A percentile compares a stretch with the other conserved stretches of the same genome.
Conservation (phyloP, 352 stramenopile genomes). For the Pythium myriotylum region DNA sequence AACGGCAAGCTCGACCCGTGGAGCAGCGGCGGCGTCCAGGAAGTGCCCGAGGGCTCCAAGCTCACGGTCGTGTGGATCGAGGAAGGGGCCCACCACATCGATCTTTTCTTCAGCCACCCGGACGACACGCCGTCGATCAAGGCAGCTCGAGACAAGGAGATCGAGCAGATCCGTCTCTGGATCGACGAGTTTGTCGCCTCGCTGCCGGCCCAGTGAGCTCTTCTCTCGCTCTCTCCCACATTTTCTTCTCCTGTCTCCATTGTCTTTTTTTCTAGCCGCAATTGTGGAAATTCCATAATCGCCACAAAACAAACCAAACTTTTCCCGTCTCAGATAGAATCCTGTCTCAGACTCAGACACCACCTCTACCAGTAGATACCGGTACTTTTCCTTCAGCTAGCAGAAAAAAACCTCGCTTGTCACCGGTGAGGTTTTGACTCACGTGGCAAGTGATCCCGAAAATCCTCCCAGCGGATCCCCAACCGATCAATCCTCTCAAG, state of each 20-base stretch:
- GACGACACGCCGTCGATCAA: slow-evolving; percentile 84
- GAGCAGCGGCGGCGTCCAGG: slow-evolving; percentile 86
- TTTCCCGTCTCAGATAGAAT: not conserved
- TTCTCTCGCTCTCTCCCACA: not conserved
- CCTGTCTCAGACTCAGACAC: slow-evolving; percentile 7
- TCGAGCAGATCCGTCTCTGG: slow-evolving; percentile 85
- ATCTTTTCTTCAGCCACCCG: slow-evolving; percentile 92
- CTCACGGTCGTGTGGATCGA: slow-evolving; percentile 71
- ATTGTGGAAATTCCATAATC: too few relatives aligned
- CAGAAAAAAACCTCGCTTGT: not conserved
- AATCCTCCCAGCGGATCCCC: slow-evolving; percentile 9
- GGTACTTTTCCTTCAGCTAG: not conserved
- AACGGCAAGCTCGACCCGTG: slow-evolving; percentile 95
- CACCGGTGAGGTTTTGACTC: slow-evolving; percentile 10
- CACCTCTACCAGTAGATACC: not conserved
- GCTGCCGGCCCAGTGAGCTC: slow-evolving; percentile 8
- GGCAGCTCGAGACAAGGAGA: slow-evolving; percentile 68
- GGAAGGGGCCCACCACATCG: slow-evolving; percentile 88
- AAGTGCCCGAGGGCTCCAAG: slow-evolving; percentile 51
- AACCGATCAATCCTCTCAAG: not conserved
- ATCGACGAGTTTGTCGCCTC: slow-evolving; percentile 65
- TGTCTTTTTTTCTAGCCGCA: not conserved
- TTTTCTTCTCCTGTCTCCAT: not conserved
- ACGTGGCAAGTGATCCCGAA: slow-evolving; percentile 6
- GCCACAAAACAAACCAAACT: too few relatives aligned